Base-by-base conservation (phyloP, 768 basidiomycete genomes). In the Leucosporidium creatinivorum region DNA sequence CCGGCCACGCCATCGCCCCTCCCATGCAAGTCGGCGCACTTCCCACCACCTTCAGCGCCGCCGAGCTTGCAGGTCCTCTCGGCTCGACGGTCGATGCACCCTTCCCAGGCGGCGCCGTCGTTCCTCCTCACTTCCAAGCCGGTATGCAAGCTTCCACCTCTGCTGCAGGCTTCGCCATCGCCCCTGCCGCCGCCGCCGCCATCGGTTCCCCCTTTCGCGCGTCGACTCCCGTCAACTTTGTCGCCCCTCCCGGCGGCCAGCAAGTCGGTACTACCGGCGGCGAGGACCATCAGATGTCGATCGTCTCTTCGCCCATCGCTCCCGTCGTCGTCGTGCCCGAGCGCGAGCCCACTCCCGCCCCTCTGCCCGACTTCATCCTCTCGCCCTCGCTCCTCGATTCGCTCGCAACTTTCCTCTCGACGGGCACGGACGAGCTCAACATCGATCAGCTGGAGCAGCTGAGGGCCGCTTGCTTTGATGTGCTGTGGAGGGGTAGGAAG, bases 361-460 rank as follows among this genome's bases (percentile, higher is more conserved):
- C 74, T 8, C 57, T 74, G 21, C 75, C 75, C 26, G 85, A 88
- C 50, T 96, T 99, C 78, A 77, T 84, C 51, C 74, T 94, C 19
- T 81, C 89, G 58, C 79, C 83, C 28, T 75, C 68, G 3, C 75
- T 81, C 15, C 72, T 94, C 30, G 73, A 73, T 0, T 75, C 81
- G 15, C 82, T 98, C 0, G 78, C 80, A 64, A 55, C 76, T 3
- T 77, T 80, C 55, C 76, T 97, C 31, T 79, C 79, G 47, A 79
- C 83, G 23, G 76, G 76, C 55, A 96, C 94, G 1, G 76, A 68
- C 9, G 76, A 75, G 0, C 80, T 97, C 52, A 89, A 82, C 30
- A 82, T 97, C 59, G 96, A 99, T 76, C 86, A 94, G 76, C 83
- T 99, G 9, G 96, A 98, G 76, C 93, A 98, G 78, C 82, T 99